Conservation (phyloP, 2,329 filamentous ascomycete species). For the Colletotrichum sp. region DNA sequence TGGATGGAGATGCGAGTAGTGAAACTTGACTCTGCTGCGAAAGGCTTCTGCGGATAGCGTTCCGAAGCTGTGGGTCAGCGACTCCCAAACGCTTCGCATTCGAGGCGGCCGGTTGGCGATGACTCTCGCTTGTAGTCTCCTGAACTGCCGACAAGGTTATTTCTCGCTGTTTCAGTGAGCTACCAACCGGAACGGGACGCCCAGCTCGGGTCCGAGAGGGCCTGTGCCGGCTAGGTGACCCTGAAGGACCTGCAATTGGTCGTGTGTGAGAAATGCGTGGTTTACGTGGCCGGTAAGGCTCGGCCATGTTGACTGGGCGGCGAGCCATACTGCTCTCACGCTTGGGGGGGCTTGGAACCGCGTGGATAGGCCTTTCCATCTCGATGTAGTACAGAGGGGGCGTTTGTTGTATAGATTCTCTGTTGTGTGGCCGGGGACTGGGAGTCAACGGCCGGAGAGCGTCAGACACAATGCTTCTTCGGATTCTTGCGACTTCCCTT, state of each 20-base stretch:
- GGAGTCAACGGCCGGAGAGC: not conserved
- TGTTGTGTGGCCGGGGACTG: not conserved
- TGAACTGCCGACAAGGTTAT: not conserved
- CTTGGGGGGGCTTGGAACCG: not conserved
- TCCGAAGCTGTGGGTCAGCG: constrained; percentile 19
- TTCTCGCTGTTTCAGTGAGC: not conserved
- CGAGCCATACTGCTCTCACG: not conserved
- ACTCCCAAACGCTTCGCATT: constrained; percentile 16
- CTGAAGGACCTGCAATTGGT: not conserved
- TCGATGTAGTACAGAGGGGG: not conserved
- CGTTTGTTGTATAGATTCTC: not conserved
- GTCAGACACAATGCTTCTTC: not conserved
- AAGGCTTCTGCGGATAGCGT: constrained; percentile 20
- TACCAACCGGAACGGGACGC: not conserved
- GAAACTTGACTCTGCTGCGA: constrained; percentile 23
- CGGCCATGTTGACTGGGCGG: not conserved
- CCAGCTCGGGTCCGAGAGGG: not conserved
- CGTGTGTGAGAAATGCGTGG: not conserved
- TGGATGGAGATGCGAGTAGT: constrained; percentile 10
- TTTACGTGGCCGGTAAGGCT: not conserved
- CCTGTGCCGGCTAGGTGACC: not conserved
- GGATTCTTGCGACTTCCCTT: constrained; percentile 1
- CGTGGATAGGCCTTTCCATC: not conserved
- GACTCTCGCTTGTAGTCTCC: not conserved
- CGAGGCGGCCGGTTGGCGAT: not conserved